These are phyloP conservation scores for Vickermania spadyakhi DNA, from an alignment of 208 protist species.

Conservation along the genomic window DNA sequence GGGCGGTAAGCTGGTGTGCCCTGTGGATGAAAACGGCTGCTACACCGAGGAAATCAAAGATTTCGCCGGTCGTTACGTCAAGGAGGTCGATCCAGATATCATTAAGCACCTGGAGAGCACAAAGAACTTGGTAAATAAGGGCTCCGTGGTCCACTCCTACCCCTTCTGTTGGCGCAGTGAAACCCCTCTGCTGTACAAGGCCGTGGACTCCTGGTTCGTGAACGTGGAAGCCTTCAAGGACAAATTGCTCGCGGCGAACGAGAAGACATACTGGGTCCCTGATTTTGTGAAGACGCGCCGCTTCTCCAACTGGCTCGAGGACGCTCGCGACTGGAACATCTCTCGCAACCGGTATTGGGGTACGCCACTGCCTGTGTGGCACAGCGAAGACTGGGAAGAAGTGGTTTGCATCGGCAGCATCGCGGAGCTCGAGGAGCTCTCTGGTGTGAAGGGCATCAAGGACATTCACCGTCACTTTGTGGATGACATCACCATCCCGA, in stretches of 20 bases:
- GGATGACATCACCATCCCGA: slow-evolving; percentile 98
- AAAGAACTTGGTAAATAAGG: slow-evolving; percentile 86
- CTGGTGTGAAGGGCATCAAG: slow-evolving; percentile 83
- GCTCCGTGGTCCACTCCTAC: slow-evolving; percentile 95
- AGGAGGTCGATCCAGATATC: slow-evolving; percentile 96
- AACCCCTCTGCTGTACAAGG: slow-evolving; percentile 98
- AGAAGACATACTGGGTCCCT: slow-evolving; percentile 97
- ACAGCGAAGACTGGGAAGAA: slow-evolving; percentile 94
- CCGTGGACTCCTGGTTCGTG: slow-evolving; percentile 99
- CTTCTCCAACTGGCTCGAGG: slow-evolving; percentile 99
- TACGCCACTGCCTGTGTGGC: slow-evolving; percentile 99
- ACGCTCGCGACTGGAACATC: slow-evolving; percentile 98
- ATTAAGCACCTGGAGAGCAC: slow-evolving; percentile 89
- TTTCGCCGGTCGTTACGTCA: slow-evolving; percentile 95
- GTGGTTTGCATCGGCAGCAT: slow-evolving; percentile 94
- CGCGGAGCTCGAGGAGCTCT: slow-evolving; percentile 94
- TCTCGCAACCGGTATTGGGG: slow-evolving; percentile 98
- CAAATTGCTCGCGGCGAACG: slow-evolving; percentile 92
- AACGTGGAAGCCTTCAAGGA: slow-evolving; percentile 96
- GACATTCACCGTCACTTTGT: slow-evolving; percentile 97
- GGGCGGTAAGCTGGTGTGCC: slow-evolving; percentile 82
- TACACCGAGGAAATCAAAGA: slow-evolving; percentile 96
- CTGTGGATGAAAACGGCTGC: slow-evolving; percentile 97
- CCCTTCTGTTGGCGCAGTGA: slow-evolving; percentile 99
- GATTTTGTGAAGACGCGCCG: slow-evolving; percentile 95